phyloP scores from a whole-genome alignment of 257 asterid genomes.

The Rehmannia glutinosa region DNA sequence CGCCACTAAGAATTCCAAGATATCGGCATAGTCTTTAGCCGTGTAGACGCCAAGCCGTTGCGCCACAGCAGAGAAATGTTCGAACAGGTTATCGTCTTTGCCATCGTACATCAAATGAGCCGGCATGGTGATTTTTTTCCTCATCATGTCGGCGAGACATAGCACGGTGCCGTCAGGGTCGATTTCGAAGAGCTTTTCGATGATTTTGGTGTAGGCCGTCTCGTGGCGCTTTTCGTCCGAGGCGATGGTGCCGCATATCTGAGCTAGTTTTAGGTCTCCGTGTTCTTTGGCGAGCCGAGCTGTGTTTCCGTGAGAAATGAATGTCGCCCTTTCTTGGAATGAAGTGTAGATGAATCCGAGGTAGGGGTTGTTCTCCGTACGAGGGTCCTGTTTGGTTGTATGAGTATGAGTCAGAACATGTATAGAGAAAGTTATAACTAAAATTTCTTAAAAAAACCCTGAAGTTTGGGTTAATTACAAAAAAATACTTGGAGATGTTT shows the following conservation, averaged over 20 bases:
- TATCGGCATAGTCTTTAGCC: conserved; percentile 63
- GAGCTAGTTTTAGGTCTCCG: conserved; percentile 71
- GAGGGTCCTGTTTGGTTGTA: conserved; percentile 57
- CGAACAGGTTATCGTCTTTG: conserved; percentile 52
- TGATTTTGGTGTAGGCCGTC: conserved; percentile 68
- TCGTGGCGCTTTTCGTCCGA: conserved; percentile 85
- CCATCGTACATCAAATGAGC: conserved; percentile 83
- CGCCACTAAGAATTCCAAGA: conserved; percentile 54
- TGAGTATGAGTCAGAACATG: too few relatives aligned
- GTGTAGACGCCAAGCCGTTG: conserved; percentile 73
- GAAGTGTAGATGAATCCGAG: conserved; percentile 81
- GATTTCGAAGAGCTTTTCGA: conserved; percentile 71
- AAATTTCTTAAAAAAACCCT: too few relatives aligned
- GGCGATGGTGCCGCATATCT: conserved; percentile 70
- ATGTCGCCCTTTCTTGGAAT: conserved; percentile 79
- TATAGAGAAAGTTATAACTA: too few relatives aligned
- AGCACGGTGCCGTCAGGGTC: conserved; percentile 63
- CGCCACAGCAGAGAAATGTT: conserved; percentile 62
- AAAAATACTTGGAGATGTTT: too few relatives aligned
- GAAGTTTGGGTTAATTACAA: background rate
- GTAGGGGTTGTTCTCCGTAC: conserved; percentile 80
- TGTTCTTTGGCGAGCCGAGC: conserved; percentile 71
- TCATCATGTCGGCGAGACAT: conserved; percentile 72
- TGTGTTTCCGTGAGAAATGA: conserved; percentile 78
- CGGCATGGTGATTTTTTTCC: conserved; percentile 73